Base-by-base conservation (phyloP, 106 monocot genomes). In the Agapanthus africanus region DNA sequence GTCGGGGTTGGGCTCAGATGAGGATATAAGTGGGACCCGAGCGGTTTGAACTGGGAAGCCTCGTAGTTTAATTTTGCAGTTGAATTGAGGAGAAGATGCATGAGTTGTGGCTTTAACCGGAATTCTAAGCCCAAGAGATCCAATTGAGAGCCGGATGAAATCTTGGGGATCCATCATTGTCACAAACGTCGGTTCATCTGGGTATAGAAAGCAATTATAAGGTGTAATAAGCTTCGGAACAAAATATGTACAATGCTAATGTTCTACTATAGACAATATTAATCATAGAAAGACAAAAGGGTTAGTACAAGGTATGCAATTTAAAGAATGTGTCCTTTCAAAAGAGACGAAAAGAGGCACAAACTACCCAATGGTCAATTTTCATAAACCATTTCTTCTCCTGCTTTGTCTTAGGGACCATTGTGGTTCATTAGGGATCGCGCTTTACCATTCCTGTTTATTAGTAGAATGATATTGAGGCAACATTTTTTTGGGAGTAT, bases 101-200 rank as follows among this genome's bases (percentile, higher is more conserved):
- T 32, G 57, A 6, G 28, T 30, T 10, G 22, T 15, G 6, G 52
- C 59, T 49, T 47, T 62, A 25, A 54, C 11, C 19, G 83, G 81
- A 26, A 81, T 74, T 76, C 83, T 77, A 21, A 95, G 79, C 4
- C 83, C 91, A 52, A 95, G 86, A 19, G 88, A 85, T 56, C 91
- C 94, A 65, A 95, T 76, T 28, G 94, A 85, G 30, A 94, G 67
- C 66, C 83, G 79, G 70, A 91, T 51, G 68, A 88, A 95, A 70
- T 71, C 59, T 95, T 83, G 47, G 88, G 95, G 95, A 82, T 95
- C 91, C 95, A 95, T 95, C 61, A 50, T 34, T 63, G 44, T 84
- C 79, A 79, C 70, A 71, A 64, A 6, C 49, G 8, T 14, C 19
- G 31, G 11, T 54, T 76, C 79, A 77, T 78, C 70, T 77, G 30